A percentile compares a stretch with the other conserved stretches of the same genome.
phyloP scores from a whole-genome alignment of 2,329 filamentous ascomycete genomes.

The Ophiostoma australiae region DNA sequence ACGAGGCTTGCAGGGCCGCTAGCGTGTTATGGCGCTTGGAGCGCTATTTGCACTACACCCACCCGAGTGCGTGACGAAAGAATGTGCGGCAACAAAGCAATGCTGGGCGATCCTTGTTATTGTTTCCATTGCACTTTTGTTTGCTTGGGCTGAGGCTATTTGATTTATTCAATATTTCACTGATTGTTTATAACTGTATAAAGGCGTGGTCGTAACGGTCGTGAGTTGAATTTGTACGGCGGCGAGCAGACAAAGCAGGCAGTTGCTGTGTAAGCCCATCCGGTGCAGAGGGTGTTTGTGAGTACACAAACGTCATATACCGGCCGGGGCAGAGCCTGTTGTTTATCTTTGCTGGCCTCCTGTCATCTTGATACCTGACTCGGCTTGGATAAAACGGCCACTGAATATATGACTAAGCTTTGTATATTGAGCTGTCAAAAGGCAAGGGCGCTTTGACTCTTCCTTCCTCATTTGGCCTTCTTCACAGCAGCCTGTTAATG shows the following conservation, averaged over 20 bases:
- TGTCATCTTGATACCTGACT: not conserved
- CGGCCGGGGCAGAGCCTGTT: not conserved
- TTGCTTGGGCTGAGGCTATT: not conserved
- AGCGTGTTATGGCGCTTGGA: conserved; percentile 1
- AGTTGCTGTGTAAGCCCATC: not conserved
- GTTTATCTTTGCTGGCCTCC: not conserved
- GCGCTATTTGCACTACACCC: not conserved
- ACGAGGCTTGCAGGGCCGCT: conserved; percentile 1
- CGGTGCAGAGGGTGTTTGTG: not conserved
- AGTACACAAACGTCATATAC: not conserved
- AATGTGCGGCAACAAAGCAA: not conserved
- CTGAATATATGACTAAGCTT: not conserved
- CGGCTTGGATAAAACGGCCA: not conserved
- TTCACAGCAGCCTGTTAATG: conserved; percentile 10
- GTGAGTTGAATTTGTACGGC: not conserved
- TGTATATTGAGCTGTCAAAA: not conserved
- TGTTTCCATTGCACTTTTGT: too few relatives aligned
- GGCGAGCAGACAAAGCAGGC: not conserved
- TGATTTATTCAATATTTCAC: not conserved
- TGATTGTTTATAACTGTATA: not conserved
- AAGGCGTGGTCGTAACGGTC: not conserved
- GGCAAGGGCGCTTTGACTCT: not conserved
- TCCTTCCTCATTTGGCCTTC: conserved; percentile 8
- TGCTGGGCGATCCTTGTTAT: too few relatives aligned
- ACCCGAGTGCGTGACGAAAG: not conserved